Evolutionary conservation across 306 rosid genomes (phyloP), one percentile per base, ranked within the genome.

Genomic region (Lagenaria siceraria): DNA sequence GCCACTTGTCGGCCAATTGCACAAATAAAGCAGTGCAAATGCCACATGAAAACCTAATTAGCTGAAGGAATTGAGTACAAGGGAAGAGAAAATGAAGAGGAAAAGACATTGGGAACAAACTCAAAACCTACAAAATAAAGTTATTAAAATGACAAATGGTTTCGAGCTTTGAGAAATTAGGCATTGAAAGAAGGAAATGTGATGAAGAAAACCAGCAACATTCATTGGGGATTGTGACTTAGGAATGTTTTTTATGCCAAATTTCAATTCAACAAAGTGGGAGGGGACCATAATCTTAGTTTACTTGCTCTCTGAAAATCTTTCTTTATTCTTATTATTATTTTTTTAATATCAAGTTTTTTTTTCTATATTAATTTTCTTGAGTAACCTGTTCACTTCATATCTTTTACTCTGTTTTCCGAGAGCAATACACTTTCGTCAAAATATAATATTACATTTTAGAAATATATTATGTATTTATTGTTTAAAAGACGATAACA

Each of bases 281-380:
- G 80, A 83, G 92, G 89, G 96, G 96, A 88, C 96, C 91, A 85
- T 87, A 68, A 68, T 79, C 80, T 33, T 42, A 11, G 48, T 42
- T 42, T 42, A 60, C 38, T 55, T 10, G 80, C 79, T 71, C 40
- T 85, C 78, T 62, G 69, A 59, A 59, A 2, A 2, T 59, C 3
- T 42, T 11, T 42, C 12, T 11, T 10, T 42, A 42, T 9, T 42
- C 3, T 10, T 11, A 42, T 42, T 42, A 42, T 48, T 12, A 2
- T 14, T 48, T 11, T 48, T 48, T 48, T 51, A 51, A 48, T 48
- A 48, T 13, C 3, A 48, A 48, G 0, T 49, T 4, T 49, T 13
- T 14, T 48, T 49, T 51, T 17, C 25, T 54, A 19, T 54, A 54
- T n/a, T n/a, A 18, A 19, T 54, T 55, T 55, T 21, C 61, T 55